Conservation (phyloP, 2,329 filamentous ascomycete genomes). For the Apiospora hydei region DNA sequence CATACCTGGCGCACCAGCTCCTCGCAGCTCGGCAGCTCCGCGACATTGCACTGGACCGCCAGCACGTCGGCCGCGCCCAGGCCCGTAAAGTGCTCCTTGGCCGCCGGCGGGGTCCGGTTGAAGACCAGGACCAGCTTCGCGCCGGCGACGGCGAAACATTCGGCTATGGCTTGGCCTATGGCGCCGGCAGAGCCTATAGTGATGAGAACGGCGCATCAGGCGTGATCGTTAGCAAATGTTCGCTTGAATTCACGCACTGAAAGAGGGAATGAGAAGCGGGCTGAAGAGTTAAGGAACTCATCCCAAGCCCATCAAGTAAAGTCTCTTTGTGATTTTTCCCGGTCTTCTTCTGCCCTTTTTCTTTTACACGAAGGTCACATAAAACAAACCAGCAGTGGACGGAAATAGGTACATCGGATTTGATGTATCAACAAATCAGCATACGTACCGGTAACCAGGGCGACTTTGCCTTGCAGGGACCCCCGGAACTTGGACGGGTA, state of each 20-base stretch:
- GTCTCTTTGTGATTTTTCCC: background rate
- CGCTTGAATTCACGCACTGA: background rate
- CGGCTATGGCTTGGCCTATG: conserved; percentile 39
- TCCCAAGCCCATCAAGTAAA: background rate
- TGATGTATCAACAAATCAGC: background rate
- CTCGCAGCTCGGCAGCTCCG: conserved; percentile 36
- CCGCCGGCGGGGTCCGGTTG: conserved; percentile 38
- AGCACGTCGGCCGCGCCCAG: conserved; percentile 35
- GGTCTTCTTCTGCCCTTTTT: background rate
- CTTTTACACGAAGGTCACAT: background rate
- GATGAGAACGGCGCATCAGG: background rate
- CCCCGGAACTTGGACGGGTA: conserved; percentile 37
- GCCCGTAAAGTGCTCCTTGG: conserved; percentile 31
- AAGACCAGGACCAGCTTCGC: conserved; percentile 40
- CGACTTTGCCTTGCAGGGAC: conserved; percentile 36
- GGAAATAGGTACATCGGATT: background rate
- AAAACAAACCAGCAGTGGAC: background rate
- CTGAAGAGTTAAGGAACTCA: background rate
- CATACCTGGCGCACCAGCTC: conserved; percentile 34
- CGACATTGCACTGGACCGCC: conserved; percentile 38
- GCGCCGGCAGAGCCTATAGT: conserved; percentile 38
- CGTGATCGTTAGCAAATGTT: background rate
- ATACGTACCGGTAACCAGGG: conserved; percentile 37
- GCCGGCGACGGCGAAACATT: conserved; percentile 41
- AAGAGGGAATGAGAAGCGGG: too few species aligned